Base-by-base conservation (phyloP, 345 rosid species). In the Eutrema yunnanense region DNA sequence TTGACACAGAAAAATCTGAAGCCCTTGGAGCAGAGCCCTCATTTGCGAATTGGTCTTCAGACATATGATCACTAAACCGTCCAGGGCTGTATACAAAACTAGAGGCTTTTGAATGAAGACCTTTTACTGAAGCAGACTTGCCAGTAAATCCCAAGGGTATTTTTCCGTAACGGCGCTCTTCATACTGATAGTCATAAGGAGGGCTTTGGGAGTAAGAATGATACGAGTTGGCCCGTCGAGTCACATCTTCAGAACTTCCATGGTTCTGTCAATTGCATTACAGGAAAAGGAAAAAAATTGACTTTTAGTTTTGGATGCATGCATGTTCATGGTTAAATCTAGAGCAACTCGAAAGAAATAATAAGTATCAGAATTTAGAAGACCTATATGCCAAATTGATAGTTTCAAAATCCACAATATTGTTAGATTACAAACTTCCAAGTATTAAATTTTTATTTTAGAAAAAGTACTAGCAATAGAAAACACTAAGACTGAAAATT, bases 121-220 rank as follows among this genome's bases (percentile, higher is more conserved):
- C 89, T 82, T 84, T 83, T 81, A 90, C 97, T 52, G 99, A 95
- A 72, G 97, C 98, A 81, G 99, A 96, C 78, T 82, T 95, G 59
- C 96, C 86, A 9, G 93, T 81, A 53, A 90, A 86, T 22, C 50
- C 77, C 54, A 86, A 83, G 72, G 79, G 82, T 72, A 84, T 82
- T 78, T 86, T 92, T 52, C 98, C 96, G 73, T 92, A 88, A 26
- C 86, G 89, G 9, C 94, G 86, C 53, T 90, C 96, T 81, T 92
- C 98, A 73, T 95, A 95, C 80, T 95, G 99, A 76, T 86, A 81
- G 80, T 95, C 97, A 65, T 95, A 95, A 78, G 99, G 99, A 69
- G 96, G 98, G 84, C 99, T 95, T 70, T 92, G 96, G 47, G 99
- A 95, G 83, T 81, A 95, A 46, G 99, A 95, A 81, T 95, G 99